Evolutionary conservation across 805 yeast genomes (phyloP).

Genomic region (Yarrowia sp.): DNA sequence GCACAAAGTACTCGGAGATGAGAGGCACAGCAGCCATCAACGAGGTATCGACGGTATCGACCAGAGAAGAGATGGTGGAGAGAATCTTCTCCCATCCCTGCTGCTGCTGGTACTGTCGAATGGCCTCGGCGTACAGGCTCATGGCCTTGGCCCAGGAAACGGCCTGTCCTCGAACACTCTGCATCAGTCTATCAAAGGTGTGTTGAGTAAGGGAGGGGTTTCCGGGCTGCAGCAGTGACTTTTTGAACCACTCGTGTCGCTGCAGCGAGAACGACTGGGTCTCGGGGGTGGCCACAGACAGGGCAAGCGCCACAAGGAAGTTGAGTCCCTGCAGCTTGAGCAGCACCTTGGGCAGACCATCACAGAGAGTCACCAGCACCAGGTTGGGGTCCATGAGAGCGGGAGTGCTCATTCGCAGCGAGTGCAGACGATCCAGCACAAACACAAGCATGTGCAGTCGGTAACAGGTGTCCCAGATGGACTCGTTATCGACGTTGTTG

Average conservation of each 20-base stretch:
- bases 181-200: conserved; percentile 33
- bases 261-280: conserved; percentile 25
- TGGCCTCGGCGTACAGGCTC: conserved; percentile 38
- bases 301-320: conserved; percentile 27
- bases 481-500: conserved; percentile 24
- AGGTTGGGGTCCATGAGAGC: conserved; percentile 37
- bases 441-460: conserved; percentile 43
- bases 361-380: conserved; percentile 31
- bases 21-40: conserved; percentile 38
- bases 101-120: conserved; percentile 39
- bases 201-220: conserved; percentile 37
- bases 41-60: conserved; percentile 36
- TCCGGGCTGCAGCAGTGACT: conserved; percentile 25
- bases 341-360: conserved; percentile 22
- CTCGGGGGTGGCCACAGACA: conserved; percentile 37
- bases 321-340: conserved; percentile 32
- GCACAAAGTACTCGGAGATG: conserved; percentile 34
- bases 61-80: conserved; percentile 34
- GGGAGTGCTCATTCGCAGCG: conserved; percentile 37
- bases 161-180: conserved; percentile 30
- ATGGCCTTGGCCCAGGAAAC: conserved; percentile 38
- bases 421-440: conserved; percentile 41
- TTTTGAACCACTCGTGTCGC: conserved; percentile 34
- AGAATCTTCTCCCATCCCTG: conserved; percentile 39
- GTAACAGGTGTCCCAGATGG: conserved; percentile 42